Evolutionary conservation across 192 early-diverging fungal species (phyloP).

Genomic region (Backusella luteola): DNA sequence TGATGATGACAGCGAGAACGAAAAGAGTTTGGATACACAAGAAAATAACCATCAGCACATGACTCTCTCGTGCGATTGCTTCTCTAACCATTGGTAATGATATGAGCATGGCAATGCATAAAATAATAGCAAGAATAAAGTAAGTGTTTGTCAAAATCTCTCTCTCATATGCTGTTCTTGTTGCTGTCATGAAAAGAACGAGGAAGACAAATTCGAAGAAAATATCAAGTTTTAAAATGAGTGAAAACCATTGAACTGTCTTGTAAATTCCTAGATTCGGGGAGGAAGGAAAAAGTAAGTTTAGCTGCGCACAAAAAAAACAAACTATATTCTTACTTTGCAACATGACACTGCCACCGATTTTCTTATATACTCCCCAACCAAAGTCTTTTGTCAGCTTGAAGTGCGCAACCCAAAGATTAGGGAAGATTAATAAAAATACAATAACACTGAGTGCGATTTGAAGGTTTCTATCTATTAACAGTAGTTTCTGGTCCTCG

Average conservation of each 20-base stretch:
- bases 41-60: not conserved
- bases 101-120: not conserved
- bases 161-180: not conserved
- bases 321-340: not conserved
- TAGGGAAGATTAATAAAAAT: not conserved
- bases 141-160: not conserved
- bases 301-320: not conserved
- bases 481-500: not conserved
- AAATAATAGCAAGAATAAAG: not conserved
- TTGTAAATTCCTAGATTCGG: not conserved
- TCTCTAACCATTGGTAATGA: not conserved
- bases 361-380: not conserved
- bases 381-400: not conserved
- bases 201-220: not conserved
- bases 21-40: not conserved
- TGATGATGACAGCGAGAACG: not conserved
- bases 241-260: constrained; percentile 5
- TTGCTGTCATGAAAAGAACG: not conserved
- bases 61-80: not conserved
- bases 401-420: not conserved
- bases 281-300: not conserved
- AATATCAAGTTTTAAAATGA: constrained; percentile 1
- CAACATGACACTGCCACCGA: not conserved
- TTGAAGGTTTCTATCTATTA: not conserved
- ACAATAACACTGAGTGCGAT: constrained; percentile 1